phyloP scores from a whole-genome alignment of 371 early-diverging fungal species.

The Choanephora cucurbitarum region DNA sequence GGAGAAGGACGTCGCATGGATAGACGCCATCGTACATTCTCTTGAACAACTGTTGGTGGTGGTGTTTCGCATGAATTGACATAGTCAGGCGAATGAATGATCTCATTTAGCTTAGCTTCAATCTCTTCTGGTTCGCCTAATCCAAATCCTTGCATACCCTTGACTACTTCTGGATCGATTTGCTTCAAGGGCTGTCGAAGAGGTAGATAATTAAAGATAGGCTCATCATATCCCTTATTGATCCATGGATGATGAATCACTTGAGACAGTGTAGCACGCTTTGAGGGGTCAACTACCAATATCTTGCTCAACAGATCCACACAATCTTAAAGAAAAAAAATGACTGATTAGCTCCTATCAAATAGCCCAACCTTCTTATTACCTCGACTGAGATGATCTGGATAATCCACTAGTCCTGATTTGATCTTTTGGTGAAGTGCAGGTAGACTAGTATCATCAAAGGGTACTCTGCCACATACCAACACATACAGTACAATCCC shows the following conservation, averaged over 20 bases:
- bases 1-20: background rate
- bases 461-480: constrained; percentile 84
- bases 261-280: constrained; percentile 61
- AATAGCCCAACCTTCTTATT: background rate
- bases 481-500: constrained; percentile 90
- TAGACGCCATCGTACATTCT: background rate
- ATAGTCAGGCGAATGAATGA: constrained; percentile 39
- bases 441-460: constrained; percentile 73
- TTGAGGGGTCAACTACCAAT: constrained; percentile 60
- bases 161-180: constrained; percentile 34
- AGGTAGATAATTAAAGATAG: constrained; percentile 41
- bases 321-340: no score
- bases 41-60: constrained; percentile 13
- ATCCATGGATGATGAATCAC: constrained; percentile 79
- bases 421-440: constrained; percentile 71
- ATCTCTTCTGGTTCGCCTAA: constrained; percentile 39
- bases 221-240: constrained; percentile 59
- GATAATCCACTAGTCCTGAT: constrained; percentile 47
- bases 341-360: no score
- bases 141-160: constrained; percentile 53
- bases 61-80: constrained; percentile 1
- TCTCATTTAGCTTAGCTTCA: constrained; percentile 23
- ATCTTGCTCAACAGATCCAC: constrained; percentile 66
- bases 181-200: constrained; percentile 31
- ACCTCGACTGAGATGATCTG: constrained; percentile 51